Percentiles rank a stretch among this genome's conserved stretches.
Evolutionary conservation across 148 eudicot genomes (phyloP).

Genomic region (Vaccinium darrowii): DNA sequence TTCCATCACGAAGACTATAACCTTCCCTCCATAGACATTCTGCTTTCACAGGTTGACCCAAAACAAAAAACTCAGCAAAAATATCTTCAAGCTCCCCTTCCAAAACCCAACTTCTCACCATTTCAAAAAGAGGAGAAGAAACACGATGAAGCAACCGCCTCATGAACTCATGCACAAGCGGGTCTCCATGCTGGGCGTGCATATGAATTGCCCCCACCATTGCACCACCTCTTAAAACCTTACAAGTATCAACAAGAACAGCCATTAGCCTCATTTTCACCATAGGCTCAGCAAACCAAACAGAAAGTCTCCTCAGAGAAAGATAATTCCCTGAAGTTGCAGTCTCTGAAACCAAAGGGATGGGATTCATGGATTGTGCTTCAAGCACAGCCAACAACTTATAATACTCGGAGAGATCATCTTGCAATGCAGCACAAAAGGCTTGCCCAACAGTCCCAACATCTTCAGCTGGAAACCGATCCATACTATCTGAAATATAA

Average conservation of each 20-base stretch:
- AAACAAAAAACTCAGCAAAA: slow-evolving; percentile 80
- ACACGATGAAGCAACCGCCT: slow-evolving; percentile 76
- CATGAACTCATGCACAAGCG: slow-evolving; percentile 89
- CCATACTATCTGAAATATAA: slow-evolving; percentile 71
- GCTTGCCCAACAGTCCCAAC: slow-evolving; percentile 98
- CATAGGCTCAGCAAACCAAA: slow-evolving; percentile 94
- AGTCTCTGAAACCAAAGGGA: slow-evolving; percentile 72
- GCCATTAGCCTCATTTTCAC: slow-evolving; percentile 98
- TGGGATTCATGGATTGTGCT: slow-evolving; percentile 85
- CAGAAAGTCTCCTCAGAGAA: slow-evolving; percentile 76
- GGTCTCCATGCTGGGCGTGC: slow-evolving; percentile 98
- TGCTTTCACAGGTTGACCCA: slow-evolving; percentile 85
- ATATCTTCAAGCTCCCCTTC: slow-evolving; percentile 99
- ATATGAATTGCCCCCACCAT: slow-evolving; percentile 98
- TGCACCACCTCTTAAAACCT: slow-evolving; percentile 85
- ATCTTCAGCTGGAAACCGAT: slow-evolving; percentile 64
- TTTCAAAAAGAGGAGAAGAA: slow-evolving; percentile 94
- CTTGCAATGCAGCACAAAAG: slow-evolving; percentile 91
- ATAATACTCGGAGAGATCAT: slow-evolving; percentile 87
- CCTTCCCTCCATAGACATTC: slow-evolving; percentile 99
- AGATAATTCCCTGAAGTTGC: slow-evolving; percentile 70
- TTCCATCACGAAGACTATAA: slow-evolving; percentile 69
- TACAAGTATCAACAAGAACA: slow-evolving; percentile 87
- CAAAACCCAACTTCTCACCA: slow-evolving; percentile 99
- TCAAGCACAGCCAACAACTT: slow-evolving; percentile 92